Percentiles rank a stretch among this genome's conserved stretches.
phyloP scores from a whole-genome alignment of 768 basidiomycete species.

The Suillus ampliporus region DNA sequence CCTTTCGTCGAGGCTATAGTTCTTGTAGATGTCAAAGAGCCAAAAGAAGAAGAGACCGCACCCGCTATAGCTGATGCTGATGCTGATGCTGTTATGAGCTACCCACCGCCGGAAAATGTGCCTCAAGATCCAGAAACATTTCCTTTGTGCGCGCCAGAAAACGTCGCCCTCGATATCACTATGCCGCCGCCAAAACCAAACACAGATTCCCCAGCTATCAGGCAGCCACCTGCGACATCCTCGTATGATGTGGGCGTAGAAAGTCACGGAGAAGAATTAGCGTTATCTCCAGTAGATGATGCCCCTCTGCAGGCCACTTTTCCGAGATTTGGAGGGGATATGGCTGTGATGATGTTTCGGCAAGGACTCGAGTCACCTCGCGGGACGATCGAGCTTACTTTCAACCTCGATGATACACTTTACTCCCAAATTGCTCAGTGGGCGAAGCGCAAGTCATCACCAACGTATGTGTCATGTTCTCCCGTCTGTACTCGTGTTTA shows the following conservation, averaged over 20 bases:
- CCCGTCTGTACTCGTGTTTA: neutral
- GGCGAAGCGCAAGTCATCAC: conserved; percentile 37
- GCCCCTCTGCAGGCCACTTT: neutral
- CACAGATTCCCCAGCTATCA: neutral
- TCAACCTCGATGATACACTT: conserved; percentile 36
- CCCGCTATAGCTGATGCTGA: neutral
- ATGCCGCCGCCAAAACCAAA: neutral
- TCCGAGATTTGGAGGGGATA: conserved; percentile 23
- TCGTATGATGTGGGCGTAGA: neutral
- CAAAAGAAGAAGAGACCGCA: neutral
- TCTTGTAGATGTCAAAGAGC: neutral
- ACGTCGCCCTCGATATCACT: neutral
- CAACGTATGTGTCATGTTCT: conserved; percentile 36
- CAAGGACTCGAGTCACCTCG: conserved; percentile 23
- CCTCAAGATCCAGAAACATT: neutral
- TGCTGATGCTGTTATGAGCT: neutral
- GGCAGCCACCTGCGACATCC: neutral
- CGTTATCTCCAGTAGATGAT: neutral
- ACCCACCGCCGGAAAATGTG: neutral
- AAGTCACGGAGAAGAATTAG: neutral
- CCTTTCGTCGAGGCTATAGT: neutral
- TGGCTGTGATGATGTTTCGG: conserved; percentile 22
- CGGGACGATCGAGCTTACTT: conserved; percentile 24
- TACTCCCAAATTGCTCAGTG: conserved; percentile 40
- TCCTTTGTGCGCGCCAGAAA: neutral